A percentile compares a stretch with the other conserved stretches of the same genome.
phyloP scores from a whole-genome alignment of 2,329 filamentous ascomycete species.

The Ophiostoma populinum region DNA sequence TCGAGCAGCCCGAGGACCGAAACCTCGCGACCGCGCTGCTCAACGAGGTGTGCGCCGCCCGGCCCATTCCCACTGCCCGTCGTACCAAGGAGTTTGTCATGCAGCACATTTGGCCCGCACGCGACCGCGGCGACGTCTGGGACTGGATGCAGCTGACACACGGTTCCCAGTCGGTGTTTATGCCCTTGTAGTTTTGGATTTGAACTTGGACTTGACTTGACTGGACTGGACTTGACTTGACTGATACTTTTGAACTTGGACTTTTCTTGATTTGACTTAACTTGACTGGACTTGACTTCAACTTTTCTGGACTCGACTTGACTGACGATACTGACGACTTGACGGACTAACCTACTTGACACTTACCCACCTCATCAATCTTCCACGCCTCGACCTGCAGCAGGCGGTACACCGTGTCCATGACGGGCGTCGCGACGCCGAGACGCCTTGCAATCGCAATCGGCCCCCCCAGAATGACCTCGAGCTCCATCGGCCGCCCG shows the following conservation, averaged over 20 bases:
- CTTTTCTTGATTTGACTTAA: too few species aligned
- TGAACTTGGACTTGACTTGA: too few species aligned
- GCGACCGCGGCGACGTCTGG: slow-evolving; percentile 9
- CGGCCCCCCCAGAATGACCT: slow-evolving; percentile 56
- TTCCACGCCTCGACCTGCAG: slow-evolving; percentile 20
- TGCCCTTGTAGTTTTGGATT: slow-evolving; percentile 4
- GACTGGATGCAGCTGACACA: slow-evolving; percentile 10
- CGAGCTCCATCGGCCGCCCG: slow-evolving; percentile 48
- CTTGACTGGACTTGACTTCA: too few species aligned
- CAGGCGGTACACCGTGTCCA: slow-evolving; percentile 51
- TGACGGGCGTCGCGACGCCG: slow-evolving; percentile 45
- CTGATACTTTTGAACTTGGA: too few species aligned
- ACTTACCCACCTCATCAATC: background rate
- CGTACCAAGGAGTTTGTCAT: slow-evolving; percentile 7
- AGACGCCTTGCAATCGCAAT: slow-evolving; percentile 44
- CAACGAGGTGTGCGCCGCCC: slow-evolving; percentile 6
- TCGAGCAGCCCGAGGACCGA: slow-evolving; percentile 9
- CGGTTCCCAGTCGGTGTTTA: slow-evolving; percentile 2
- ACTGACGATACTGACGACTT: too few species aligned
- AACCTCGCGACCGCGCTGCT: slow-evolving; percentile 6
- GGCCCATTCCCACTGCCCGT: slow-evolving; percentile 7
- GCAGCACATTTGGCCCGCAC: slow-evolving; percentile 9
- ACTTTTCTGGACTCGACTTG: too few species aligned
- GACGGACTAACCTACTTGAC: too few species aligned
- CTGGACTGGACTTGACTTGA: too few species aligned